phyloP scores from a whole-genome alignment of 495 filamentous ascomycete species.

The Penicillium odoratum region DNA sequence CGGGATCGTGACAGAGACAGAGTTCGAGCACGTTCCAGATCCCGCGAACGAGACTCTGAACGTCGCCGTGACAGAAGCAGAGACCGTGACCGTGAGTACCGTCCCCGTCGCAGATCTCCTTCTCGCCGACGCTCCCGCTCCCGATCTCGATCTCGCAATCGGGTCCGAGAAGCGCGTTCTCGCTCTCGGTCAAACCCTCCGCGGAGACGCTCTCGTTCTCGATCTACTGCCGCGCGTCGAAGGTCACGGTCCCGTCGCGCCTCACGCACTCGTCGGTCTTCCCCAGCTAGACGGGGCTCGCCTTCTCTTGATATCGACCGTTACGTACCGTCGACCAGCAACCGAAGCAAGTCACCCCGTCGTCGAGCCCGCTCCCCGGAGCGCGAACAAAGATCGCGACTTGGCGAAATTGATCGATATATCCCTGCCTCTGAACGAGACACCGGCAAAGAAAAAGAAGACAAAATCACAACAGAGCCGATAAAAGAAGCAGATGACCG shows the following conservation, averaged over 20 bases:
- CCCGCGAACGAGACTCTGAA: constrained; percentile 31
- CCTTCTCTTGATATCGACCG: constrained; percentile 48
- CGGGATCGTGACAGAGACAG: constrained; percentile 38
- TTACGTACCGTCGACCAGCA: constrained; percentile 48
- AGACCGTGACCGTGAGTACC: constrained; percentile 27
- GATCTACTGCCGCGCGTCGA: constrained; percentile 11
- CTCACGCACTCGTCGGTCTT: constrained; percentile 25
- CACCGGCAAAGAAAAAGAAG: constrained; percentile 19
- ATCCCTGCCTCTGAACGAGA: constrained; percentile 46
- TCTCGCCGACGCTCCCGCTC: constrained; percentile 24
- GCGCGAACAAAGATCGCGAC: constrained; percentile 20
- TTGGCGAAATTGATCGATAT: constrained; percentile 55
- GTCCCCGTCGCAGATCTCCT: constrained; percentile 23
- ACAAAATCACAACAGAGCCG: constrained; percentile 15
- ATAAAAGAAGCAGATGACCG: constrained; percentile 31
- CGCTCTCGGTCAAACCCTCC: constrained; percentile 12
- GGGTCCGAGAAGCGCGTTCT: constrained; percentile 22
- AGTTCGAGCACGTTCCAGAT: constrained; percentile 39
- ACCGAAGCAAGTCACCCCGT: constrained; percentile 47
- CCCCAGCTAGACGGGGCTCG: constrained; percentile 19
- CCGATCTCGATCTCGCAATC: constrained; percentile 23
- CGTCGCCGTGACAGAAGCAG: constrained; percentile 31
- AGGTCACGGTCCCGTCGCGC: constrained; percentile 33
- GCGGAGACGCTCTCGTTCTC: constrained; percentile 31
- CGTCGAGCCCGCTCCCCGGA: constrained; percentile 43